phyloP scores from a whole-genome alignment of 331 rosid species.

The Rosa hybrid region DNA sequence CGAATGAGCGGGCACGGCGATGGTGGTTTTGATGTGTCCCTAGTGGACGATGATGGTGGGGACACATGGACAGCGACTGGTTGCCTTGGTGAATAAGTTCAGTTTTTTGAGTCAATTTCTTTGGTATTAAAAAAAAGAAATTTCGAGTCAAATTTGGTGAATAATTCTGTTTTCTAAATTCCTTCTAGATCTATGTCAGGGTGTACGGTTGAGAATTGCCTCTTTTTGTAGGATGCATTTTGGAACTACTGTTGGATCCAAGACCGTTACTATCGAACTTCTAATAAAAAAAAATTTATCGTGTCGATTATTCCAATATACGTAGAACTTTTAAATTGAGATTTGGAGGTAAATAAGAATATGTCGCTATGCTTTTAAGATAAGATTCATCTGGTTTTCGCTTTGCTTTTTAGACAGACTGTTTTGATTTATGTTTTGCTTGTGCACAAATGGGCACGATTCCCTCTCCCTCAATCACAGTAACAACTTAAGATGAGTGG shows the following conservation, averaged over 20 bases:
- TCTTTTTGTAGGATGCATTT: not conserved
- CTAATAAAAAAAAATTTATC: too few relatives aligned
- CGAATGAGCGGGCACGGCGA: not conserved
- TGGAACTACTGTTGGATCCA: not conserved
- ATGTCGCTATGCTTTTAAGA: too few relatives aligned
- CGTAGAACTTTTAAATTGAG: too few relatives aligned
- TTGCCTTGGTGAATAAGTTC: slow-evolving; percentile 5
- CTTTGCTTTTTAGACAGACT: too few relatives aligned
- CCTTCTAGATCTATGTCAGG: not conserved
- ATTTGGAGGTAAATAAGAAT: too few relatives aligned
- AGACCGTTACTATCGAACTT: not conserved
- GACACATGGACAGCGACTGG: not conserved
- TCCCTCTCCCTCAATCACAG: too few relatives aligned
- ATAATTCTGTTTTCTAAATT: not conserved
- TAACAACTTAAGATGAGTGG: too few relatives aligned
- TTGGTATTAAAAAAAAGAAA: not conserved
- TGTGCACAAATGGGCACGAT: too few relatives aligned
- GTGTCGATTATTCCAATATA: too few relatives aligned
- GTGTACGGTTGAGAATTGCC: too few relatives aligned
- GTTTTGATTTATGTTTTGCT: too few relatives aligned
- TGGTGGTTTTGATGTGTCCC: slow-evolving; percentile 18
- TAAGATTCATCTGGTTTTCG: too few relatives aligned
- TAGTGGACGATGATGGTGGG: slow-evolving; percentile 6
- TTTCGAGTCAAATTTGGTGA: not conserved
- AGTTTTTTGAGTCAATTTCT: not conserved